Evolutionary conservation across 2,329 filamentous ascomycete species (phyloP), one percentile per base, ranked within the genome.

Genomic region (Trichoderma atroviride): DNA sequence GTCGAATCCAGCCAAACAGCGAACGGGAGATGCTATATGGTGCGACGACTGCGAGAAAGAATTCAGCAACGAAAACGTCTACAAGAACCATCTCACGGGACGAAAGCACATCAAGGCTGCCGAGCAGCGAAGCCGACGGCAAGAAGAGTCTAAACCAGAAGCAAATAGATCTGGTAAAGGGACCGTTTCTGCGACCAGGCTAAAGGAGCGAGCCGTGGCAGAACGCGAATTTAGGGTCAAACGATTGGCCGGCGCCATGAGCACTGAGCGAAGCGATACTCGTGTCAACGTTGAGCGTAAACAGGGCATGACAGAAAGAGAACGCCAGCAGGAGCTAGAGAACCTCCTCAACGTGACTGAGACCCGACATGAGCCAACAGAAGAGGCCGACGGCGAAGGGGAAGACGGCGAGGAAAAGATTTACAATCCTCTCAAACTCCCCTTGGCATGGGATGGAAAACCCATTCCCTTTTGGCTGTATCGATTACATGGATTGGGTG

Each of bases 391-490:
- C 1, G 89, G 89, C 13, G 91, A 93, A 0, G 92, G 91, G 0
- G 88, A 90, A 3, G 90, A 93, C 16, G 92, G 89, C 50, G 92
- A 95, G 55, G 94, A 97, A 73, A 94, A 90, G 78, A 92, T 98
- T 70, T 97, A 98, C 85, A 99, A 99, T 79, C 96, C 96, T 0
- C 86, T 99, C 73, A 99, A 99, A 78, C 86, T 99, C 2, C 96
- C 96, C 0, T 86, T 99, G 9, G 95, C 93, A 2, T 99, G 96
- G 96, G 96, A 99, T 74, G 96, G 96, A 74, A 99, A 99, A 78
- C 96, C 96, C 0, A 99, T 99, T 75, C 96, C 96, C 0, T 99
- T 96, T 84, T 99, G 96, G 96, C 87, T 99, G 19, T 99, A 98
- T 85, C 96, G 97, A 74, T 86, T 99, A 19, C 96, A 99, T 77